These are phyloP conservation scores for Carex parvula DNA, from an alignment of 176 grass and related monocot species.

Conservation along the genomic window DNA sequence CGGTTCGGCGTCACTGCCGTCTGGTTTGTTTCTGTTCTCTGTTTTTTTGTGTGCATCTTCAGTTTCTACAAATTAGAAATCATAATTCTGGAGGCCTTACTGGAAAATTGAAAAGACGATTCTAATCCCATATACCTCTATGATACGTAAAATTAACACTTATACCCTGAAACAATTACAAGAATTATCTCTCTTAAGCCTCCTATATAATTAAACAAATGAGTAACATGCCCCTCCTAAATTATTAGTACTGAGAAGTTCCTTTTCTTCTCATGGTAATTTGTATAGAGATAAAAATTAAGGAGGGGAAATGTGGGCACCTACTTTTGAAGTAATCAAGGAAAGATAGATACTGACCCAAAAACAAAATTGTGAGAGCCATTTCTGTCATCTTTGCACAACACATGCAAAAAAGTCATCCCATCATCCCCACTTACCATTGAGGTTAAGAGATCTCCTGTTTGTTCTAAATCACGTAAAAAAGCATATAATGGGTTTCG, in stretches of 20 bases:
- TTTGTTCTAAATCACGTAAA: background rate
- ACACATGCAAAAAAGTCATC: background rate
- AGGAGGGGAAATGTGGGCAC: background rate
- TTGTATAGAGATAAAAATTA: background rate
- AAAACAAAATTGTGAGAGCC: background rate
- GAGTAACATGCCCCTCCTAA: background rate
- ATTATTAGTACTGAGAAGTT: background rate
- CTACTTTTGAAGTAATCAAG: background rate
- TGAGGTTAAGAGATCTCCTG: background rate
- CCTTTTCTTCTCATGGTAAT: background rate
- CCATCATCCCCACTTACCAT: background rate
- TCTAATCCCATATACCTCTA: background rate
- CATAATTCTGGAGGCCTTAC: background rate
- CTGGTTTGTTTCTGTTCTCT: slow-evolving; percentile 15
- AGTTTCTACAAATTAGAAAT: background rate
- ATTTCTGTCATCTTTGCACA: background rate
- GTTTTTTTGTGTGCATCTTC: background rate
- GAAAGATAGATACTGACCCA: background rate
- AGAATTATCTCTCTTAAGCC: background rate
- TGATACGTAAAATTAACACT: background rate
- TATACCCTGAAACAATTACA: background rate
- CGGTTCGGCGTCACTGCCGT: slow-evolving; percentile 18
- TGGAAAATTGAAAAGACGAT: background rate
- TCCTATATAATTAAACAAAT: background rate
- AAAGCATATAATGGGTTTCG: background rate